phyloP scores from a whole-genome alignment of 139 green algal genomes.

The Picochlorum sp. region DNA sequence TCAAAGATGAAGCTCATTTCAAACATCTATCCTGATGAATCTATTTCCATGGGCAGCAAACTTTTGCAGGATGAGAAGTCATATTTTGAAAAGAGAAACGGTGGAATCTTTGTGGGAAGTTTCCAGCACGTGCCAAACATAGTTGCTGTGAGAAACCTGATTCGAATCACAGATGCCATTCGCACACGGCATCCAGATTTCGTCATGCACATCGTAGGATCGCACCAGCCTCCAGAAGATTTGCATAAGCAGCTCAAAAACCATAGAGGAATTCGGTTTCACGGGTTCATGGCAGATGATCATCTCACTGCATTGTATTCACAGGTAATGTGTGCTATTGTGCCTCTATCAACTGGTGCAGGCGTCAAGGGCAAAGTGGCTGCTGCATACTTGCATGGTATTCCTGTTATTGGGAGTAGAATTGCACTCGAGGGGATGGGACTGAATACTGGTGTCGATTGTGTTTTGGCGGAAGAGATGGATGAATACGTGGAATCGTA shows the following conservation, averaged over 20 bases:
- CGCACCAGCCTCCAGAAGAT: neutral
- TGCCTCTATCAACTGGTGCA: constrained; percentile 17
- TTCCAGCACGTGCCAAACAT: neutral
- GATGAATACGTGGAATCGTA: neutral
- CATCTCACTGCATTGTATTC: constrained; percentile 13
- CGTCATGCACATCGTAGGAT: neutral
- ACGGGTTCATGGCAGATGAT: neutral
- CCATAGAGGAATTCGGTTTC: neutral
- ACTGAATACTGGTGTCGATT: neutral
- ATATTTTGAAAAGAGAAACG: neutral
- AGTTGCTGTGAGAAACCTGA: neutral
- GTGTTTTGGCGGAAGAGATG: neutral
- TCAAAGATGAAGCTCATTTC: constrained; percentile 1
- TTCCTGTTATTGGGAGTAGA: neutral
- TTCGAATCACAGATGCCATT: neutral
- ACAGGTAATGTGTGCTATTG: constrained; percentile 3
- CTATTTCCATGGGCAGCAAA: neutral
- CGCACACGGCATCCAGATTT: neutral
- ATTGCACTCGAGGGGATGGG: constrained; percentile 5
- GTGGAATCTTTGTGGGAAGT: neutral
- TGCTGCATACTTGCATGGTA: neutral
- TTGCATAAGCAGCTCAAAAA: neutral
- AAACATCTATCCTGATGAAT: neutral
- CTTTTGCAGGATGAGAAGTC: neutral
- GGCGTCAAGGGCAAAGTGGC: constrained; percentile 28